Conservation (phyloP, 139 green algal genomes). For the Chlorella sp. region DNA sequence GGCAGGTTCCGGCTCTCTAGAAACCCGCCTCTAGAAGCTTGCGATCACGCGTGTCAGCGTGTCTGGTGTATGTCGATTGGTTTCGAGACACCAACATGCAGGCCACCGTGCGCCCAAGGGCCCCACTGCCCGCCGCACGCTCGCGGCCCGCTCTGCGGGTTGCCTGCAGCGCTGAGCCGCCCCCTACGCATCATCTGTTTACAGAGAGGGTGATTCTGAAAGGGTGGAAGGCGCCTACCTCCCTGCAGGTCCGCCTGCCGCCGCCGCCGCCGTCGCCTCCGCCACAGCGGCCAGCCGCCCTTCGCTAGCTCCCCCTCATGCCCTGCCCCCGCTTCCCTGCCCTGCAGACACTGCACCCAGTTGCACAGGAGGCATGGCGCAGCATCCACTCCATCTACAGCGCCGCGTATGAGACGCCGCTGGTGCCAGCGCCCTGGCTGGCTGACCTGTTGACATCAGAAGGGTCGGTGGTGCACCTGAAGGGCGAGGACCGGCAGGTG, state of each 20-base stretch:
- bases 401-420: slow-evolving; percentile 30
- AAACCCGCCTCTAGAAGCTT: too few relatives aligned
- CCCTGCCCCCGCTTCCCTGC: background rate
- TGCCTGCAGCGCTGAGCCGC: too few relatives aligned
- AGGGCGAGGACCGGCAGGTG: slow-evolving; percentile 62
- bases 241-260: background rate
- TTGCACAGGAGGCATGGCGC: slow-evolving; percentile 25
- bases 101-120: too few relatives aligned
- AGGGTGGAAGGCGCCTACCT: background rate
- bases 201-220: background rate
- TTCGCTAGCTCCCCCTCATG: background rate
- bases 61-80: too few relatives aligned
- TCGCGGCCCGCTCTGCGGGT: too few relatives aligned
- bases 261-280: background rate
- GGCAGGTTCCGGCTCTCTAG: too few relatives aligned
- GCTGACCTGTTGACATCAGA: background rate
- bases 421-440: slow-evolving; percentile 38
- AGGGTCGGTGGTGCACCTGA: slow-evolving; percentile 42
- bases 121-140: too few relatives aligned
- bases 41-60: too few relatives aligned
- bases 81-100: too few relatives aligned
- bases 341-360: slow-evolving; percentile 13
- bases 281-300: background rate
- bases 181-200: background rate
- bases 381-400: slow-evolving; percentile 37